phyloP scores from a whole-genome alignment of 2,329 filamentous ascomycete genomes.

The Clonostachys rhizophaga region DNA sequence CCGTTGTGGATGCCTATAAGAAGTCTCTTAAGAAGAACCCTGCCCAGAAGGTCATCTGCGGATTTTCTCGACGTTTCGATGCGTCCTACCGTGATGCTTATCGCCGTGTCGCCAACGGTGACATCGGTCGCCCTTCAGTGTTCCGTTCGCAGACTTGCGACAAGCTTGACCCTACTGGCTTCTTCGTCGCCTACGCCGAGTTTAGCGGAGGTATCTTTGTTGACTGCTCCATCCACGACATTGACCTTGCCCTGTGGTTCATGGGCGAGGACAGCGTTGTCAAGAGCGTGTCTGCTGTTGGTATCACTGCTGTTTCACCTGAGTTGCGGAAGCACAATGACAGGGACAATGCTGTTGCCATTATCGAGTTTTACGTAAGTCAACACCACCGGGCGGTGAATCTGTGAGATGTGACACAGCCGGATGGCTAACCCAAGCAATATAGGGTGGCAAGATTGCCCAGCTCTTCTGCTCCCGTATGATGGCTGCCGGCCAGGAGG shows the following conservation, averaged over 20 bases:
- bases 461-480: constrained; percentile 61
- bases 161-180: constrained; percentile 60
- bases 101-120: constrained; percentile 41
- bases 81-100: constrained; percentile 59
- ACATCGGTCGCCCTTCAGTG: constrained; percentile 56
- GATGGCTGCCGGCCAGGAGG: constrained; percentile 65
- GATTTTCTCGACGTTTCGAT: constrained; percentile 47
- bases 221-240: constrained; percentile 68
- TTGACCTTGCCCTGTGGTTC: constrained; percentile 32
- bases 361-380: constrained; percentile 55
- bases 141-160: constrained; percentile 66
- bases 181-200: constrained; percentile 64
- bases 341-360: constrained; percentile 32
- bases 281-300: constrained; percentile 20
- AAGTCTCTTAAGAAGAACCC: constrained; percentile 48
- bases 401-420: too few species aligned
- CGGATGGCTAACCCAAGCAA: constrained; percentile 2
- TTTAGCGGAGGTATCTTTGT: constrained; percentile 67
- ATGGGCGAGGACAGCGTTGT: constrained; percentile 21
- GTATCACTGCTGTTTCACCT: constrained; percentile 22
- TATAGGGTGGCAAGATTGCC: constrained; percentile 50
- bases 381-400: too few species aligned
- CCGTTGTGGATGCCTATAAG: constrained; percentile 52
- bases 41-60: constrained; percentile 57
- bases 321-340: constrained; percentile 22